Evolutionary conservation across 192 early-diverging fungal genomes (phyloP).

Genomic region (Gaertneriomyces sp.): DNA sequence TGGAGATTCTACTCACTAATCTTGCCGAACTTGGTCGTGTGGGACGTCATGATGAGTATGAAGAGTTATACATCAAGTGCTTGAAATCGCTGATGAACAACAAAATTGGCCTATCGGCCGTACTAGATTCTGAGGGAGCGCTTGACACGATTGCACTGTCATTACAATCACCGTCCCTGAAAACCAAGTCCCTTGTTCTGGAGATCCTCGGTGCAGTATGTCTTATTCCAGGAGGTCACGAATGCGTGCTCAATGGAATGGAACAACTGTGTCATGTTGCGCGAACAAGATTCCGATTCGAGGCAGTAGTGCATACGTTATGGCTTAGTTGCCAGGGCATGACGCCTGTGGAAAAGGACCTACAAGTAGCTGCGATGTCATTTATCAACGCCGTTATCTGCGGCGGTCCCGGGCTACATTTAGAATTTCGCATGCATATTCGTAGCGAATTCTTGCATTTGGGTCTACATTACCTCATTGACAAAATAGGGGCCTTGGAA

Average conservation of each 20-base stretch:
- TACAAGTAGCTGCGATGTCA: slow-evolving; percentile 53
- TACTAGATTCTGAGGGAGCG: slow-evolving; percentile 42
- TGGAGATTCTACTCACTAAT: slow-evolving; percentile 43
- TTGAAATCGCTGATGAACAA: slow-evolving; percentile 58
- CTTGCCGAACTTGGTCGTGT: slow-evolving; percentile 35
- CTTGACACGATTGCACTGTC: slow-evolving; percentile 50
- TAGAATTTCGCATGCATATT: slow-evolving; percentile 53
- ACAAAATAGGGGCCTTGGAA: slow-evolving; percentile 43
- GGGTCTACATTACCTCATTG: slow-evolving; percentile 46
- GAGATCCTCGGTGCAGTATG: slow-evolving; percentile 56
- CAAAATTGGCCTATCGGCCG: slow-evolving; percentile 51
- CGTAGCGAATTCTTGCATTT: slow-evolving; percentile 51
- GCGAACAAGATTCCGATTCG: slow-evolving; percentile 41
- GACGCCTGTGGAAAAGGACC: slow-evolving; percentile 42
- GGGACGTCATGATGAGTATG: slow-evolving; percentile 46
- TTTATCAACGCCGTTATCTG: slow-evolving; percentile 56
- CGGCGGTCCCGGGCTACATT: slow-evolving; percentile 47
- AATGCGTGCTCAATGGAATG: slow-evolving; percentile 46
- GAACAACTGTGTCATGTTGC: slow-evolving; percentile 35
- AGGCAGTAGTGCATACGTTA: slow-evolving; percentile 39
- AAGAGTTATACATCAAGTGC: slow-evolving; percentile 56
- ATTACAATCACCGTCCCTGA: slow-evolving; percentile 40
- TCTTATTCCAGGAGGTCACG: slow-evolving; percentile 52
- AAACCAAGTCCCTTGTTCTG: slow-evolving; percentile 46
- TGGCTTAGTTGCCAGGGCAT: slow-evolving; percentile 46